A percentile compares a stretch with the other conserved stretches of the same genome.
Conservation (phyloP, 495 filamentous ascomycete species). For the Neurospora sp. region DNA sequence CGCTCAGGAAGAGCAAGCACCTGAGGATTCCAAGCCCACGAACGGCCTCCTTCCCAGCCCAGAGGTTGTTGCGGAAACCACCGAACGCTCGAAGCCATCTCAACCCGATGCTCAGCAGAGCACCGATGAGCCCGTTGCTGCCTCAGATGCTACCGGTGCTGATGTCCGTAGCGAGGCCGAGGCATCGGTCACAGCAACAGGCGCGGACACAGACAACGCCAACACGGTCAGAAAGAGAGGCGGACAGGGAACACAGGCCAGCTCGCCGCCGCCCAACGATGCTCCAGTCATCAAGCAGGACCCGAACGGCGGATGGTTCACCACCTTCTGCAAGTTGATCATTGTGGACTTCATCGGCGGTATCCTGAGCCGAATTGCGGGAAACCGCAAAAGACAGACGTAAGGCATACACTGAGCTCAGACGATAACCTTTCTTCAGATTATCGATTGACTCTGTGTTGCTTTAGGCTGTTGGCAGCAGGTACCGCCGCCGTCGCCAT, state of each 20-base stretch:
- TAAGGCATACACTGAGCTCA: constrained; percentile 8
- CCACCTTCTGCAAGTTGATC: constrained; percentile 17
- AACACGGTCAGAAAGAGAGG: constrained; percentile 7
- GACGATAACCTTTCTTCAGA: not conserved
- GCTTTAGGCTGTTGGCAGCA: constrained; percentile 10
- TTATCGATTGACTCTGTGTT: constrained; percentile 12
- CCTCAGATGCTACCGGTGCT: not conserved
- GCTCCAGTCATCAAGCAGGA: constrained; percentile 4
- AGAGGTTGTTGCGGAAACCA: not conserved
- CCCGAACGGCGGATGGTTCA: constrained; percentile 15
- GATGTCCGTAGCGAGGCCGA: not conserved
- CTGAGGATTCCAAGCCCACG: not conserved
- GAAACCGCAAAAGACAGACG: constrained; percentile 13
- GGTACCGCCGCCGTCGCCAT: constrained; percentile 6
- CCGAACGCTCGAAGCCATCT: not conserved
- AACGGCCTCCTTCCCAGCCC: not conserved
- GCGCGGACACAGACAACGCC: not conserved
- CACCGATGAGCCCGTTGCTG: not conserved
- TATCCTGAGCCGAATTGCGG: constrained; percentile 15
- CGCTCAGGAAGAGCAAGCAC: not conserved
- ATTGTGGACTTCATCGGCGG: constrained; percentile 25
- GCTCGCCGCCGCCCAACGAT: constrained; percentile 5
- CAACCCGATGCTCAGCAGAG: not conserved
- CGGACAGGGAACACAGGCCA: not conserved
- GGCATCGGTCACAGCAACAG: not conserved